phyloP scores from a whole-genome alignment of 208 protist species.

The Novymonas esmeraldas region DNA sequence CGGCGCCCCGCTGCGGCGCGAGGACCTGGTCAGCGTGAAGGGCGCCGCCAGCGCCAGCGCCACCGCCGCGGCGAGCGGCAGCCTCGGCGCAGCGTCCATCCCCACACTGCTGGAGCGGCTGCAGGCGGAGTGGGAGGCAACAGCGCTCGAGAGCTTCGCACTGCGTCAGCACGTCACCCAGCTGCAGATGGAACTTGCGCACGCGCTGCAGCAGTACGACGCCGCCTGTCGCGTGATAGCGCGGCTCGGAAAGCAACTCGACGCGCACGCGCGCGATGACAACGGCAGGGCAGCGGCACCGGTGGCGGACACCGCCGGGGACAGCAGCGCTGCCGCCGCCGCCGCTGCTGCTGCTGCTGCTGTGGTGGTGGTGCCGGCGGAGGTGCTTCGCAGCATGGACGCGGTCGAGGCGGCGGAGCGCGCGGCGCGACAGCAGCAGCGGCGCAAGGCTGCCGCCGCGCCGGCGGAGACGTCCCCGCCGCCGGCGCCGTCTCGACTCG shows the following conservation, averaged over 20 bases:
- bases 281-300: too few relatives aligned
- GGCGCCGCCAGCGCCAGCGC: slow-evolving; percentile 23
- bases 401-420: slow-evolving; percentile 37
- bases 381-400: slow-evolving; percentile 40
- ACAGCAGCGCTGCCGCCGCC: slow-evolving; percentile 3
- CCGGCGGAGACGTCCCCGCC: background rate
- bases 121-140: slow-evolving; percentile 98
- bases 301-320: too few relatives aligned
- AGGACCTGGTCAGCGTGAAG: slow-evolving; percentile 91
- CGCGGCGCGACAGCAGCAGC: slow-evolving; percentile 45
- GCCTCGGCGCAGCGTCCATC: slow-evolving; percentile 70
- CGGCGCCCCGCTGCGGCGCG: slow-evolving; percentile 71
- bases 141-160: slow-evolving; percentile 98
- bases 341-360: slow-evolving; percentile 7
- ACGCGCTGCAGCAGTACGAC: slow-evolving; percentile 98
- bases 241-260: slow-evolving; percentile 85
- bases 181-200: slow-evolving; percentile 95
- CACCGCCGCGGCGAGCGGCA: slow-evolving; percentile 23
- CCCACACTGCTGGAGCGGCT: slow-evolving; percentile 94
- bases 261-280: too few relatives aligned
- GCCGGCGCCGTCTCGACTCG: background rate
- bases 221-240: slow-evolving; percentile 98
- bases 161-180: slow-evolving; percentile 94
- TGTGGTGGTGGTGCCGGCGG: slow-evolving; percentile 37
- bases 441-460: slow-evolving; percentile 22